Evolutionary conservation across 106 monocot species (phyloP).

Genomic region (Acorus gramineus): DNA sequence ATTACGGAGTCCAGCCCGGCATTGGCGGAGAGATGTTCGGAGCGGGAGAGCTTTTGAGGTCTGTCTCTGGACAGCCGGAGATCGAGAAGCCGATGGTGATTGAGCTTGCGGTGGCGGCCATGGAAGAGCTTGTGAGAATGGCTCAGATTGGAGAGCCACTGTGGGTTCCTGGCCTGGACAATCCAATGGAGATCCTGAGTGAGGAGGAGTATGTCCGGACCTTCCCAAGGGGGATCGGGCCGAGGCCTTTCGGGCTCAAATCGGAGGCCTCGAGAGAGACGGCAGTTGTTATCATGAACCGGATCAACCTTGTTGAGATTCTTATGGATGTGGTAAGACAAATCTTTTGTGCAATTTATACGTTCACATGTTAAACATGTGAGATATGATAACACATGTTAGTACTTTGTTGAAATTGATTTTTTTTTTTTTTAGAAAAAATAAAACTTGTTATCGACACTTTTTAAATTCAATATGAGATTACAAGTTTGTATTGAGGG

Average conservation of each 20-base stretch:
- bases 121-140: slow-evolving; percentile 91
- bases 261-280: slow-evolving; percentile 74
- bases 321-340: slow-evolving; percentile 85
- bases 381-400: too few relatives aligned
- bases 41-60: slow-evolving; percentile 37
- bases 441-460: too few relatives aligned
- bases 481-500: too few relatives aligned
- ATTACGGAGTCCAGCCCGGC: slow-evolving; percentile 8
- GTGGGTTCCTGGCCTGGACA: slow-evolving; percentile 35
- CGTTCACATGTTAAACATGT: too few relatives aligned
- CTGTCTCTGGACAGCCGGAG: slow-evolving; percentile 25
- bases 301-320: slow-evolving; percentile 70
- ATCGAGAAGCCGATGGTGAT: slow-evolving; percentile 67
- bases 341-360: neutral
- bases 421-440: too few relatives aligned
- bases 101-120: slow-evolving; percentile 83
- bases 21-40: slow-evolving; percentile 29
- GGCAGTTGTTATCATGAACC: slow-evolving; percentile 76
- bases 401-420: too few relatives aligned
- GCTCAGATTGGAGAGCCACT: slow-evolving; percentile 72
- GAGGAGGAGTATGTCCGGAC: slow-evolving; percentile 65
- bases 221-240: slow-evolving; percentile 72
- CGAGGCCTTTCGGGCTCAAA: slow-evolving; percentile 46
- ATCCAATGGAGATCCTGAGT: slow-evolving; percentile 33
- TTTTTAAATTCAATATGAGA: too few relatives aligned